Evolutionary conservation across 768 basidiomycete genomes (phyloP).

Genomic region (Lentinula detonsa): DNA sequence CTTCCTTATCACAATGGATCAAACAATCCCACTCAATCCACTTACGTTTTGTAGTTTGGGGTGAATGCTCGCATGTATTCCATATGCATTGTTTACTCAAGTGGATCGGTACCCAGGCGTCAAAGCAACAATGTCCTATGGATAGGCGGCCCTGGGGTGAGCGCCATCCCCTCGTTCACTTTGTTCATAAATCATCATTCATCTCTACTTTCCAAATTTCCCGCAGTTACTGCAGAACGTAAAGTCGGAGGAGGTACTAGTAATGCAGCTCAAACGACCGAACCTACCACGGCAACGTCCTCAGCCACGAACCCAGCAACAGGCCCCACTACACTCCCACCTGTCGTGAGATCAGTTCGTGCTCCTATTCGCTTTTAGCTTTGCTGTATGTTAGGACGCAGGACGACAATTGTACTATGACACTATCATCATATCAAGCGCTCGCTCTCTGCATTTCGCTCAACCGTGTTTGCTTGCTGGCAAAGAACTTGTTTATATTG

Average conservation of each 20-base stretch:
- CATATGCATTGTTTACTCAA: conserved; percentile 98
- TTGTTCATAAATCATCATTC: neutral
- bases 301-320: neutral
- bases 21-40: neutral
- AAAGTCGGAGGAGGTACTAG: conserved; percentile 25
- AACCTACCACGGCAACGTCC: neutral
- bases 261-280: neutral
- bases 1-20: no score
- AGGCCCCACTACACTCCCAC: no score
- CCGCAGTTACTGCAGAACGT: conserved; percentile 47
- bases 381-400: no score
- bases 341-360: no score
- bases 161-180: conserved; percentile 15
- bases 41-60: conserved; percentile 69
- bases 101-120: conserved; percentile 87
- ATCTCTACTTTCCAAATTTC: neutral
- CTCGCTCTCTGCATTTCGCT: no score
- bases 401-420: no score
- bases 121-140: conserved; percentile 98
- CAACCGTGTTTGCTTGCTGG: no score
- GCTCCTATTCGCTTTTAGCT: no score
- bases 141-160: conserved; percentile 89
- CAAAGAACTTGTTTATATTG: no score
- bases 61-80: conserved; percentile 94
- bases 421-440: no score